Evolutionary conservation across 139 green algal genomes (phyloP).

Genomic region (Chlamydomonas sphaeroides): DNA sequence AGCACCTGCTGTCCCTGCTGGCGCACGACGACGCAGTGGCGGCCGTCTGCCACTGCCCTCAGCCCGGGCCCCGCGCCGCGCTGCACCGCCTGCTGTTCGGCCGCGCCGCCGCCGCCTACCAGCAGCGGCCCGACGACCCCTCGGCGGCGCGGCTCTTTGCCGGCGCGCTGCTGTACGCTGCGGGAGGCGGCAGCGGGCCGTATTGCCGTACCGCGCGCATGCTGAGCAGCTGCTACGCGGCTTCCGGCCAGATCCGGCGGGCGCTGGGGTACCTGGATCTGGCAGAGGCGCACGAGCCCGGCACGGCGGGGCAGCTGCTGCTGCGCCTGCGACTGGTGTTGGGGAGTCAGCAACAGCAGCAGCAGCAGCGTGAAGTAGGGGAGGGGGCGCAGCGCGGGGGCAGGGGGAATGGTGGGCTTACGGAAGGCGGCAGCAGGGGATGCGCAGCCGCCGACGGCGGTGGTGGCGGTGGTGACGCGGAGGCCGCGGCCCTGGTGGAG

Average conservation of each 20-base stretch:
- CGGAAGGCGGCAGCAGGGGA: no score
- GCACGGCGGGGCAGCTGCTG: constrained; percentile 15
- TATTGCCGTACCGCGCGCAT: constrained; percentile 37
- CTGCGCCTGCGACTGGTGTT: constrained; percentile 9
- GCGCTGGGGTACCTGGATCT: constrained; percentile 25
- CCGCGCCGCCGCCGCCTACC: constrained; percentile 8
- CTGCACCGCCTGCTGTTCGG: constrained; percentile 23
- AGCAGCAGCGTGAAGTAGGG: no score
- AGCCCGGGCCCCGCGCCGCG: neutral
- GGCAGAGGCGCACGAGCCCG: constrained; percentile 8
- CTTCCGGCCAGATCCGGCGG: neutral
- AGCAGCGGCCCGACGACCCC: neutral
- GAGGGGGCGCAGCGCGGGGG: no score
- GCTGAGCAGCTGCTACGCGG: constrained; percentile 31
- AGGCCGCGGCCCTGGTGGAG: constrained; percentile 7
- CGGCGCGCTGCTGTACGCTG: constrained; percentile 12
- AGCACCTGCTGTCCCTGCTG: constrained; percentile 15
- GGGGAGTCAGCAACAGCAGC: no score
- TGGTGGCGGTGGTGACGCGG: neutral
- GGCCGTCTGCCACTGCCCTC: neutral
- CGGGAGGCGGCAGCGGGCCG: constrained; percentile 12
- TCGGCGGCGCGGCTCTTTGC: constrained; percentile 15
- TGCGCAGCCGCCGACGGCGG: neutral
- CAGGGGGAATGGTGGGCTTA: no score
- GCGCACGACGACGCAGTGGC: constrained; percentile 20